phyloP scores from a whole-genome alignment of 768 basidiomycete species.

The Solioccasus polychromus region DNA sequence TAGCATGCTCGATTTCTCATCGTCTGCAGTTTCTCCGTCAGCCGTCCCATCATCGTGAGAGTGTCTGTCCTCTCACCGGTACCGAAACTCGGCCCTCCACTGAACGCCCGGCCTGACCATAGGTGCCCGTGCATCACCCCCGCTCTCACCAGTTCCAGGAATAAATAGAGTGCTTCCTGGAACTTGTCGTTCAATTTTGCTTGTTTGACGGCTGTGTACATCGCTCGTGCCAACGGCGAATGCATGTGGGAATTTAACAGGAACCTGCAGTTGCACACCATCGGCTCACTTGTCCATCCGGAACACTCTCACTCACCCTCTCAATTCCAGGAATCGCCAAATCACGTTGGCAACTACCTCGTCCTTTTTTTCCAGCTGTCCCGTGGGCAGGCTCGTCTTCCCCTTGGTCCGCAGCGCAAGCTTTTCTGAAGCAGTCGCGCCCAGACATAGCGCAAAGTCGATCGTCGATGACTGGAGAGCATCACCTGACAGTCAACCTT shows the following conservation, averaged over 20 bases:
- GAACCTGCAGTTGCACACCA: slow-evolving; percentile 54
- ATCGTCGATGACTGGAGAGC: slow-evolving; percentile 85
- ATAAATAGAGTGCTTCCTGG: slow-evolving; percentile 93
- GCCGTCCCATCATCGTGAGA: slow-evolving; percentile 30
- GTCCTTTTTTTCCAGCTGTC: slow-evolving; percentile 91
- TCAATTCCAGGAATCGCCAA: slow-evolving; percentile 94
- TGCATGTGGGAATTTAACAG: slow-evolving; percentile 85
- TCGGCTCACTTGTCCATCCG: slow-evolving; percentile 8
- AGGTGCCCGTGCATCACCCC: slow-evolving; percentile 94
- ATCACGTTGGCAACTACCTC: slow-evolving; percentile 98
- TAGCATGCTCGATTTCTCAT: slow-evolving; percentile 92
- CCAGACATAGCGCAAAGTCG: slow-evolving; percentile 91
- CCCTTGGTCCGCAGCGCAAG: slow-evolving; percentile 79
- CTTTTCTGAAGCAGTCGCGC: slow-evolving; percentile 81
- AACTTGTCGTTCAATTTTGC: slow-evolving; percentile 95
- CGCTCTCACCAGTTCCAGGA: slow-evolving; percentile 93
- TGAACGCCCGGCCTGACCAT: slow-evolving; percentile 85
- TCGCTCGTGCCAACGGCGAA: slow-evolving; percentile 86
- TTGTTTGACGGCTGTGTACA: slow-evolving; percentile 75
- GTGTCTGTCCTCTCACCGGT: slow-evolving; percentile 54
- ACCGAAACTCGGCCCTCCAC: slow-evolving; percentile 94
- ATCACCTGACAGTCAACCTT: slow-evolving; percentile 24
- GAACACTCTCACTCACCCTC: slow-evolving; percentile 58
- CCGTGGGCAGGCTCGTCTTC: slow-evolving; percentile 42
- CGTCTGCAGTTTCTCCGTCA: slow-evolving; percentile 54